Evolutionary conservation across 1,284 basidiomycete genomes (phyloP).

Genomic region (Marasmius tenuissimus): DNA sequence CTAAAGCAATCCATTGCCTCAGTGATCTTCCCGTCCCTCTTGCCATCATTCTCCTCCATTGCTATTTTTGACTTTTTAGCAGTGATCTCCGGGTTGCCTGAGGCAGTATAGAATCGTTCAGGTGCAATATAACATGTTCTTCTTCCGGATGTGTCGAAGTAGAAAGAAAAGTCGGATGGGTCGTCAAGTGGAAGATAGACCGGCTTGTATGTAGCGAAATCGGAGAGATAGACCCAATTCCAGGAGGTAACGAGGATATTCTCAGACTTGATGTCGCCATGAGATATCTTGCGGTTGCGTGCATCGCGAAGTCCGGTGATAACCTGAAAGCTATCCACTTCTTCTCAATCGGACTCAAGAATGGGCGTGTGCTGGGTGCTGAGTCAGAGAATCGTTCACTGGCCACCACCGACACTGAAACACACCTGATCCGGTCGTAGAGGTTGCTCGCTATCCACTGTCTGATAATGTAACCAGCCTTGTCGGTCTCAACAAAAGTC

Average conservation of each 20-base stretch:
- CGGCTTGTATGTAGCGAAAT: slow-evolving; percentile 97
- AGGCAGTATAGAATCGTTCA: slow-evolving; percentile 89
- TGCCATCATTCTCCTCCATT: slow-evolving; percentile 46
- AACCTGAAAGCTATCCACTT: slow-evolving; percentile 98
- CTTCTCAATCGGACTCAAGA: slow-evolving; percentile 90
- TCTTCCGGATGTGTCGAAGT: slow-evolving; percentile 93
- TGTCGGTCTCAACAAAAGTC: slow-evolving; percentile 91
- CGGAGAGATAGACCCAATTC: slow-evolving; percentile 94
- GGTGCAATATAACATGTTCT: slow-evolving; percentile 97
- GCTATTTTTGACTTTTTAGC: slow-evolving; percentile 56
- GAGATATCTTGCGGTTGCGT: slow-evolving; percentile 81
- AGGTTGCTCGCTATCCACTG: slow-evolving; percentile 96
- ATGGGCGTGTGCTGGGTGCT: slow-evolving; percentile 83
- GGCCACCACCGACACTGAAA: slow-evolving; percentile 11
- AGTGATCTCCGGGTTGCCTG: slow-evolving; percentile 66
- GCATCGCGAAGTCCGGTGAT: slow-evolving; percentile 85
- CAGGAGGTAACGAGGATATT: slow-evolving; percentile 97
- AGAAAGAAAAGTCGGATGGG: slow-evolving; percentile 97
- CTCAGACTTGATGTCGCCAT: slow-evolving; percentile 98
- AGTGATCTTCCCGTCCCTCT: slow-evolving; percentile 78
- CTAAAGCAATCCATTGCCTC: slow-evolving; percentile 99
- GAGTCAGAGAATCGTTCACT: not conserved
- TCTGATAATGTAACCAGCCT: slow-evolving; percentile 92
- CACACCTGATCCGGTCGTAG: slow-evolving; percentile 96
- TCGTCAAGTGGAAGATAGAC: slow-evolving; percentile 95